Percentiles rank a stretch among this genome's conserved stretches.
phyloP scores from a whole-genome alignment of 129 eudicot species.

The Escallonia rubra region DNA sequence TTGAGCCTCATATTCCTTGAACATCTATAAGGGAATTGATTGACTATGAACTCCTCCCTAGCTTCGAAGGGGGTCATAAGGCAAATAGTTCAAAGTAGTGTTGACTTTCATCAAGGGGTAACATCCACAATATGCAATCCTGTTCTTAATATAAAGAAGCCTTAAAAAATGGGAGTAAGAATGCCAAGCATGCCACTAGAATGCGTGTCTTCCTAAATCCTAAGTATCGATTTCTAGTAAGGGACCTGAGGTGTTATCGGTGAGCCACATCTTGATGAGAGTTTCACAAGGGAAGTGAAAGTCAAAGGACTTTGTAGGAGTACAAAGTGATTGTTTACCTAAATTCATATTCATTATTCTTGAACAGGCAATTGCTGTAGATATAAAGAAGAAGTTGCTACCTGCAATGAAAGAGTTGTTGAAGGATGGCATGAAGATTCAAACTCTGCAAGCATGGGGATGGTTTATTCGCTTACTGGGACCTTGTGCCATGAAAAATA shows the following conservation, averaged over 20 bases:
- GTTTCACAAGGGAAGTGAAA: not conserved
- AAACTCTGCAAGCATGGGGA: slow-evolving; percentile 75
- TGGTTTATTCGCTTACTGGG: slow-evolving; percentile 75
- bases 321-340: slow-evolving; percentile 7
- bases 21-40: too few relatives aligned
- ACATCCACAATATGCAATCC: too few relatives aligned
- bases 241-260: not conserved
- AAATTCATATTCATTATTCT: slow-evolving; percentile 2
- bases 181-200: too few relatives aligned
- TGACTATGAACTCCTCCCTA: too few relatives aligned
- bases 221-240: too few relatives aligned
- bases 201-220: too few relatives aligned
- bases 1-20: too few relatives aligned
- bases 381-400: slow-evolving; percentile 56
- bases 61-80: too few relatives aligned
- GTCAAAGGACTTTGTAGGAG: not conserved
- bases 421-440: slow-evolving; percentile 64
- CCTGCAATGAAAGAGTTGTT: slow-evolving; percentile 51
- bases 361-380: slow-evolving; percentile 50
- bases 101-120: too few relatives aligned
- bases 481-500: slow-evolving; percentile 47
- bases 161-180: too few relatives aligned
- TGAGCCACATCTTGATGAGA: not conserved
- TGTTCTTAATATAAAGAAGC: too few relatives aligned
- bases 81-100: too few relatives aligned